These are phyloP conservation scores for Leishmania braziliensis DNA, from an alignment of 208 protist genomes.

Conservation along the genomic window DNA sequence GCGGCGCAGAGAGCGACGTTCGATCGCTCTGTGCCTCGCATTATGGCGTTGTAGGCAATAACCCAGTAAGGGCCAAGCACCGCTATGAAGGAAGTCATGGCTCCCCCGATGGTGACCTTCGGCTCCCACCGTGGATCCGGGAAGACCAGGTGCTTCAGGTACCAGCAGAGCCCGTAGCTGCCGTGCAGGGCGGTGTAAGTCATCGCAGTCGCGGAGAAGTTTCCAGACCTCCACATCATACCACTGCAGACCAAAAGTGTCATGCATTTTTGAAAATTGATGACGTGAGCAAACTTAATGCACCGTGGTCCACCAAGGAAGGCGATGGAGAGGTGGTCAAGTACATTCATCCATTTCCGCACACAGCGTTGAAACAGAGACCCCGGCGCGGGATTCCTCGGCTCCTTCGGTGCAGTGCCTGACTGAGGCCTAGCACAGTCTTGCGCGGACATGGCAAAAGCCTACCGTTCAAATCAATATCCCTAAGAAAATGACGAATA, in stretches of 20 bases:
- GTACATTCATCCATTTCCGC: conserved; percentile 53
- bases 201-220: conserved; percentile 78
- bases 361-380: conserved; percentile 25
- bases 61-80: conserved; percentile 86
- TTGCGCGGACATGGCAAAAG: neutral
- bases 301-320: conserved; percentile 64
- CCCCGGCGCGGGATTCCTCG: neutral
- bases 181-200: conserved; percentile 88
- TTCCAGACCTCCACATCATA: conserved; percentile 72
- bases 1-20: conserved; percentile 50
- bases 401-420: neutral
- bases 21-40: conserved; percentile 43
- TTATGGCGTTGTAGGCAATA: conserved; percentile 82
- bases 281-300: conserved; percentile 72
- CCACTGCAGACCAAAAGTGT: conserved; percentile 66
- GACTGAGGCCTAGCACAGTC: neutral
- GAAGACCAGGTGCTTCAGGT: conserved; percentile 83
- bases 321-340: conserved; percentile 45
- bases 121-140: conserved; percentile 84
- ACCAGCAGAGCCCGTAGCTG: conserved; percentile 89
- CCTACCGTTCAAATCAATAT: neutral
- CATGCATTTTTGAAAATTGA: conserved; percentile 85
- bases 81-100: conserved; percentile 34
- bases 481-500: neutral
- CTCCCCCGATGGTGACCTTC: conserved; percentile 65